These are phyloP conservation scores for Debaryomycetaceae sp. DNA, from an alignment of 1,139 yeast genomes.

Conservation along the genomic window DNA sequence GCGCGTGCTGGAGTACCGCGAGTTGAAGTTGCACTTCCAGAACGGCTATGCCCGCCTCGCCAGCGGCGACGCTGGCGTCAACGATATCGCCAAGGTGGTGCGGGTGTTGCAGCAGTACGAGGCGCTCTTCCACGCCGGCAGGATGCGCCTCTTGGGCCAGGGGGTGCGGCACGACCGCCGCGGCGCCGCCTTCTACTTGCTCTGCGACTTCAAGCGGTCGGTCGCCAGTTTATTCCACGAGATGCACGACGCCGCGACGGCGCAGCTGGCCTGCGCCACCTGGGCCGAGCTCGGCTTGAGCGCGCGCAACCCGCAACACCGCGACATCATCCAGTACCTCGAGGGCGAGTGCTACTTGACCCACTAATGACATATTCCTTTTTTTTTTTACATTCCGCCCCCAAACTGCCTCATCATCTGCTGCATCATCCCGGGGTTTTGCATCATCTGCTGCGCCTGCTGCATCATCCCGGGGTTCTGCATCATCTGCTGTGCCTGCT, in stretches of 20 bases:
- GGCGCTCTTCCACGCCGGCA: conserved; percentile 29
- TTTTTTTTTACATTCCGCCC: conserved; percentile 26
- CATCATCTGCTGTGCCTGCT: conserved; percentile 55
- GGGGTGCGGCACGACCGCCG: background rate
- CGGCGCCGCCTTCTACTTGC: conserved; percentile 32
- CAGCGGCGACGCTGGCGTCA: conserved; percentile 10
- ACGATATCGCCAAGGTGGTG: conserved; percentile 15
- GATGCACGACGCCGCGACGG: conserved; percentile 17
- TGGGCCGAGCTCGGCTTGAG: conserved; percentile 6
- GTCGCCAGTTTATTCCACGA: conserved; percentile 39
- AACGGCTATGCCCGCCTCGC: conserved; percentile 21
- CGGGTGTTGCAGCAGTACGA: background rate
- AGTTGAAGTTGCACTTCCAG: conserved; percentile 27
- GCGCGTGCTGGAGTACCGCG: conserved; percentile 25
- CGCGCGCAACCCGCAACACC: conserved; percentile 1
- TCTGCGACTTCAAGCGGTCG: conserved; percentile 34
- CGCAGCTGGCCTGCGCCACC: conserved; percentile 6
- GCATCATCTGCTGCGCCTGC: conserved; percentile 52
- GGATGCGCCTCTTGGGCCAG: conserved; percentile 11
- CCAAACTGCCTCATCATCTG: conserved; percentile 77
- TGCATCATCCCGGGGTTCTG: conserved; percentile 72
- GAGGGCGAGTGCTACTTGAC: conserved; percentile 3
- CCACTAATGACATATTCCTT: background rate
- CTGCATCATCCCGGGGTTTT: conserved; percentile 60
- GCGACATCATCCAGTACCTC: conserved; percentile 7